phyloP scores from a whole-genome alignment of 2,329 filamentous ascomycete species.

The Fusarium odoratissimum region DNA sequence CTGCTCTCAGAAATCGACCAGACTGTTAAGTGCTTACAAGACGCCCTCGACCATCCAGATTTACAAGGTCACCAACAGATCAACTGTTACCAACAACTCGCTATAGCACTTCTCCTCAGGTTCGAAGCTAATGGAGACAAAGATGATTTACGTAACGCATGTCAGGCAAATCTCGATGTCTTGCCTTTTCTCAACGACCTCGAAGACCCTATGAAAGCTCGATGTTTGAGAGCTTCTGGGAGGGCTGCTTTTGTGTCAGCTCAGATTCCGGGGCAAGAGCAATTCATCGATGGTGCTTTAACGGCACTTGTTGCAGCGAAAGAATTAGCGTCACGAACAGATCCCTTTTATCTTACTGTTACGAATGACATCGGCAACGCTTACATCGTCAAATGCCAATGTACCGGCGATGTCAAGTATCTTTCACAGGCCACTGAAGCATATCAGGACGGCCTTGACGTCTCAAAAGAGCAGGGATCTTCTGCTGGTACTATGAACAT shows the following conservation, averaged over 20 bases:
- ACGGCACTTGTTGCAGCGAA: not conserved
- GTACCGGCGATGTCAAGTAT: not conserved
- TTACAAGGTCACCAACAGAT: not conserved
- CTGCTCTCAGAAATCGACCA: not conserved
- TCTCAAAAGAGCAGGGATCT: not conserved
- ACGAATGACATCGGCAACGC: not conserved
- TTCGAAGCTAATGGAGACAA: not conserved
- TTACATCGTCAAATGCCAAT: not conserved
- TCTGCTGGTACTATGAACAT: fast-evolving
- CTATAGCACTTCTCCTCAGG: not conserved
- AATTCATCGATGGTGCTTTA: not conserved
- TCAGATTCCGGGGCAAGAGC: not conserved
- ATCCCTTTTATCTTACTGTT: not conserved
- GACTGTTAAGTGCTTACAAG: not conserved
- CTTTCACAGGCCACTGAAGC: not conserved
- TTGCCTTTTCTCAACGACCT: not conserved
- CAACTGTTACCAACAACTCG: not conserved
- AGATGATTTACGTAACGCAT: not conserved
- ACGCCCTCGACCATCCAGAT: not conserved
- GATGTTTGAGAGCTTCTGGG: not conserved
- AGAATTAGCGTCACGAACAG: fast-evolving
- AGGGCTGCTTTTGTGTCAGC: not conserved
- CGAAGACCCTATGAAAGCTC: not conserved
- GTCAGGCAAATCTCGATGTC: not conserved
- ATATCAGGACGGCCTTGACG: not conserved